Base-by-base conservation (phyloP, 495 filamentous ascomycete genomes). In the Tuber magnatum region DNA sequence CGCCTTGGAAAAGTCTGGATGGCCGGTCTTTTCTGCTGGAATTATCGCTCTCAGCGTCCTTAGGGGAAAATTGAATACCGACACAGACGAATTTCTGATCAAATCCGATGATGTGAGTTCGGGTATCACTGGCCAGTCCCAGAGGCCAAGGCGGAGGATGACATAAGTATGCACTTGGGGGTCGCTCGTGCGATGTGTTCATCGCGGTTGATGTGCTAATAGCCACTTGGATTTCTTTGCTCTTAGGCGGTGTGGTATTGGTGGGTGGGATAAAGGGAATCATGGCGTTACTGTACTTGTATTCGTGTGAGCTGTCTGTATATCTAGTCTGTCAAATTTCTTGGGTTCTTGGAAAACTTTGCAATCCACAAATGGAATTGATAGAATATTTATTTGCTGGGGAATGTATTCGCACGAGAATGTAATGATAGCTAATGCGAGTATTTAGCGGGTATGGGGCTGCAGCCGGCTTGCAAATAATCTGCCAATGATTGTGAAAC, bases 21-120 rank as follows among this genome's bases (percentile, higher is more conserved):
- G 80, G 80, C 72, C 28, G 4, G 80, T 81, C 28, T 76, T 78
- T 40, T 73, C 73, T 6, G 81, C 79, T 28, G 73, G 72, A 22
- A 78, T 81, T 24, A 38, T 81, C 14, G 79, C 79, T 24, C 46
- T 81, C 16, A 81, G 80, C 38, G 80, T 81, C 18, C 75, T 81
- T 16, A 73, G 80, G 48, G 80, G 80, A 10, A 69, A 40, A 28
- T 35, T 81, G 1, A 69, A 74, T 35, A 39, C 70, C 12, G 68
- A 43, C 1, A 76, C 51, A 35, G 69, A 80, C 14, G 80, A 81
- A 56, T 81, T 81, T 69, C 71, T 70, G 73, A 80, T 81, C n/a
- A 40, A 71, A 39, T 8, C 69, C 1, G 61, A 70, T 16, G 70
- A 78, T 38, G 72, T 65, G 28, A 35, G 56, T 20, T 20, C 16